Percentiles rank a stretch among this genome's conserved stretches.
phyloP scores from a whole-genome alignment of 192 early-diverging fungal genomes.

The Rhizophagus clarus region DNA sequence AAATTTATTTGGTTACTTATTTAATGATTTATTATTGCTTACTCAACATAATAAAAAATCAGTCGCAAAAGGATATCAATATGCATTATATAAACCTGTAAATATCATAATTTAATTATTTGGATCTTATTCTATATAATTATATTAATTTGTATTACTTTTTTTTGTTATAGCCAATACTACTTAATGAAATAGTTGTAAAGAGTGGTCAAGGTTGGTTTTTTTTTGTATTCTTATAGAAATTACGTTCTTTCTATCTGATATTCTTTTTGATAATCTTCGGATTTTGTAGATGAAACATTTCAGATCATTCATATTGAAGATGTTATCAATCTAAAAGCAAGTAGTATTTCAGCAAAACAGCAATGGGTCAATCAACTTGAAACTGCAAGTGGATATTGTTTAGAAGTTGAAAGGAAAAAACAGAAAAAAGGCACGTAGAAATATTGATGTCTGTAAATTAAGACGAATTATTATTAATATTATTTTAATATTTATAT shows the following conservation, averaged over 20 bases:
- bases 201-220: constrained; percentile 10
- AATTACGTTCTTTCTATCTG: not conserved
- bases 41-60: not conserved
- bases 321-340: constrained; percentile 19
- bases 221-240: not conserved
- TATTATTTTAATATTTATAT: not conserved
- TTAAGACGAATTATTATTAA: no score
- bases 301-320: constrained; percentile 22
- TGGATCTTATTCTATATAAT: not conserved
- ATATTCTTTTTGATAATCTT: not conserved
- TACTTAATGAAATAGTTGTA: constrained; percentile 29
- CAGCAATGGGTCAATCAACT: constrained; percentile 30
- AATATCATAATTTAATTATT: not conserved
- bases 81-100: constrained; percentile 24
- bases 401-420: not conserved
- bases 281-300: constrained; percentile 6
- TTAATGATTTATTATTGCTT: constrained; percentile 75
- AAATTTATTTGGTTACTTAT: constrained; percentile 71
- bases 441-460: not conserved
- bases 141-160: no score
- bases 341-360: constrained; percentile 20
- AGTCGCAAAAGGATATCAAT: constrained; percentile 14
- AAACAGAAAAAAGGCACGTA: constrained; percentile 15
- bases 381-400: constrained; percentile 29
- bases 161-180: no score